phyloP scores from a whole-genome alignment of 495 filamentous ascomycete species.

The Lophiotrema nucula region DNA sequence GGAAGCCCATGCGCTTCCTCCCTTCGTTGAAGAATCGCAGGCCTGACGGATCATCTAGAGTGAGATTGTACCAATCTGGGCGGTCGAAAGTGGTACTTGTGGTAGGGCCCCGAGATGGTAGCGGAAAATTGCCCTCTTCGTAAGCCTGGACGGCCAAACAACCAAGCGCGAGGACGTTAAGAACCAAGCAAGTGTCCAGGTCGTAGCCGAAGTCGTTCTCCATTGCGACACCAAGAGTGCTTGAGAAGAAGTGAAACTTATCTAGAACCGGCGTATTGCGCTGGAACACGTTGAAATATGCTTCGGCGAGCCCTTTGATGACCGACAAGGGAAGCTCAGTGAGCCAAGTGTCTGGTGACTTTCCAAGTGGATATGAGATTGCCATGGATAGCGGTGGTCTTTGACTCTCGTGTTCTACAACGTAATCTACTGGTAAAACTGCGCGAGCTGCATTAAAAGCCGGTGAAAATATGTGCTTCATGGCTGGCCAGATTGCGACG shows the following conservation, averaged over 20 bases:
- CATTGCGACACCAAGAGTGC: slow-evolving; percentile 25
- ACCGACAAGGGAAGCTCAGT: slow-evolving; percentile 17
- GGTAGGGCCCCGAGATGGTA: slow-evolving; percentile 3
- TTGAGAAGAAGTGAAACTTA: slow-evolving; percentile 27
- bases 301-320: slow-evolving; percentile 32
- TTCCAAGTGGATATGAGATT: background rate
- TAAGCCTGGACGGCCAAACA: slow-evolving; percentile 31
- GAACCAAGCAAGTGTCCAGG: slow-evolving; percentile 29
- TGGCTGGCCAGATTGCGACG: slow-evolving; percentile 29
- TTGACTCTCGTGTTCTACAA: slow-evolving; percentile 24
- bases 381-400: slow-evolving; percentile 14
- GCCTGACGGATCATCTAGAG: slow-evolving; percentile 24
- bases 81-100: background rate
- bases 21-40: slow-evolving; percentile 34
- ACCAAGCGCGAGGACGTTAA: slow-evolving; percentile 28
- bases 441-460: slow-evolving; percentile 12
- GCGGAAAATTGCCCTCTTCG: slow-evolving; percentile 29
- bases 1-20: slow-evolving; percentile 25
- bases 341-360: slow-evolving; percentile 10
- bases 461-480: slow-evolving; percentile 16
- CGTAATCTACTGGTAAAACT: slow-evolving; percentile 17
- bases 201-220: slow-evolving; percentile 31
- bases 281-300: slow-evolving; percentile 32
- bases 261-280: slow-evolving; percentile 28
- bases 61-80: slow-evolving; percentile 30